Evolutionary conservation across 139 green algal species (phyloP).

Genomic region (Picocystis salinarum): DNA sequence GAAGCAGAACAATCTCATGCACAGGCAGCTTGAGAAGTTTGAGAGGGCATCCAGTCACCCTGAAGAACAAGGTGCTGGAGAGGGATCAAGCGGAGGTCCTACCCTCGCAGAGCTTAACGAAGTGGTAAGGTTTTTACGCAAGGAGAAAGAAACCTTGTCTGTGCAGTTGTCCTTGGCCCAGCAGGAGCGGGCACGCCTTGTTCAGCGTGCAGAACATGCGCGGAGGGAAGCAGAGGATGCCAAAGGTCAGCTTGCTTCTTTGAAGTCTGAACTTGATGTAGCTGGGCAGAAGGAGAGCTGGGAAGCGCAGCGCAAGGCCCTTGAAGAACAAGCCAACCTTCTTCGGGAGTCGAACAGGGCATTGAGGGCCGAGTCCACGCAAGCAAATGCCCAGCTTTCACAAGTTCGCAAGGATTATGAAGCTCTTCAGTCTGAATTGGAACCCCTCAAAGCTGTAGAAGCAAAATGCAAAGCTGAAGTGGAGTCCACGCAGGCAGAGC

Average conservation of each 20-base stretch:
- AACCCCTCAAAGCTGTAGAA: conserved; percentile 1
- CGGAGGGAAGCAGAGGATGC: conserved; percentile 17
- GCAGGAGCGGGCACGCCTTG: conserved; percentile 17
- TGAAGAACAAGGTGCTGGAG: not conserved
- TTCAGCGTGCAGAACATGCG: conserved; percentile 7
- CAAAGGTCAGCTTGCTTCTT: conserved; percentile 10
- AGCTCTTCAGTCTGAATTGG: not conserved
- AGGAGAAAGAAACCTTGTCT: conserved; percentile 23
- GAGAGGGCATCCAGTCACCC: conserved; percentile 1
- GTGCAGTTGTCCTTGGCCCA: conserved; percentile 20
- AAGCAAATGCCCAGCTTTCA: not conserved
- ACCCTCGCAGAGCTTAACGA: conserved; percentile 19
- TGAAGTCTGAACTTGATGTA: conserved; percentile 7
- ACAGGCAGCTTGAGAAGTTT: conserved; percentile 22
- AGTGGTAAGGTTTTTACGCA: conserved; percentile 20
- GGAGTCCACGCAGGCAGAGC: conserved; percentile 9
- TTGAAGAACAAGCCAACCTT: conserved; percentile 23
- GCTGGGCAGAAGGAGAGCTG: conserved; percentile 15
- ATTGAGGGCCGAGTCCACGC: conserved; percentile 16
- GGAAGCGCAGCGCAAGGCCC: conserved; percentile 10
- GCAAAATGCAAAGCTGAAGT: conserved; percentile 9
- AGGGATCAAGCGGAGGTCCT: conserved; percentile 5
- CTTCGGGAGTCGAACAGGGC: conserved; percentile 27
- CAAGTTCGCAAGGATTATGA: not conserved
- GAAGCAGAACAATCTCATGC: conserved; percentile 21